Percentiles rank a stretch among this genome's conserved stretches.
Conservation (phyloP, 2,329 filamentous ascomycete genomes). For the Venturia nashicola region DNA sequence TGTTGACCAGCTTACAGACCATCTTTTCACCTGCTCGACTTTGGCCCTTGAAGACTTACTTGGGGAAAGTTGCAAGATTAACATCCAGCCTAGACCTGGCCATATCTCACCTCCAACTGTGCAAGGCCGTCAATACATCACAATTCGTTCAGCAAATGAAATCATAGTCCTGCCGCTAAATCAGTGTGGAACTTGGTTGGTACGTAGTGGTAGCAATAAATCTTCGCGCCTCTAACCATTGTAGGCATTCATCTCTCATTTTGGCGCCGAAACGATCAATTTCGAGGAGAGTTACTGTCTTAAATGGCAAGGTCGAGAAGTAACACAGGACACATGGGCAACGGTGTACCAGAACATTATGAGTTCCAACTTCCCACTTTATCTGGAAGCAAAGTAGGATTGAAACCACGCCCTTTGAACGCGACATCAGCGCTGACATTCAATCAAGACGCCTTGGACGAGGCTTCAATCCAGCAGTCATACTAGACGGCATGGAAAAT, state of each 20-base stretch:
- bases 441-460: neutral
- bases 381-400: neutral
- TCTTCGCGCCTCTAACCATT: neutral
- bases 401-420: neutral
- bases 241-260: neutral
- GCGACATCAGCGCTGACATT: neutral
- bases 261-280: neutral
- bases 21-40: neutral
- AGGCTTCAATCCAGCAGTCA: neutral
- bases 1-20: neutral
- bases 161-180: neutral
- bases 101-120: neutral
- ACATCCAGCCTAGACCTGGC: neutral
- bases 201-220: neutral
- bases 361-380: neutral
- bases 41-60: neutral
- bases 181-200: neutral
- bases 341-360: neutral
- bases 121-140: conserved; percentile 1
- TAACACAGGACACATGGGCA: neutral
- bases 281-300: neutral
- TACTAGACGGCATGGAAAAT: neutral
- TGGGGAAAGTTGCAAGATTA: neutral
- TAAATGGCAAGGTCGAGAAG: neutral
- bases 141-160: neutral